phyloP scores from a whole-genome alignment of 2,329 filamentous ascomycete genomes.

The Diatrype stigma region DNA sequence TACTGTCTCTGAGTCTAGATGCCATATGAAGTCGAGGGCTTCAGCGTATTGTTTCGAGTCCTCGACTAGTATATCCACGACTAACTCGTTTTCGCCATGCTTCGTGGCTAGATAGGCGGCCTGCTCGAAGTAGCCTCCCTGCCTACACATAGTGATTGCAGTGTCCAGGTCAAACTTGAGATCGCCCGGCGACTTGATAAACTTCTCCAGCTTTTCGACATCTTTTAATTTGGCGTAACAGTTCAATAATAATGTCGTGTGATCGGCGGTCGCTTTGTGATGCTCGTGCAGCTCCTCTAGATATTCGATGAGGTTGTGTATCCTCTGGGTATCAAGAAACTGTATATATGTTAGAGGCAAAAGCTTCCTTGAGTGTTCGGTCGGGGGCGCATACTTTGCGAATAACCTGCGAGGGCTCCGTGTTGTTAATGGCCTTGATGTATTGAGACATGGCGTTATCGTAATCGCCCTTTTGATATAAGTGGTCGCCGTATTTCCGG shows the following conservation, averaged over 20 bases:
- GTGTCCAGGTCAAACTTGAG: slow-evolving; percentile 96
- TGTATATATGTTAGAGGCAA: slow-evolving; percentile 34
- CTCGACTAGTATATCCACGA: slow-evolving; percentile 93
- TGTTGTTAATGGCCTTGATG: slow-evolving; percentile 90
- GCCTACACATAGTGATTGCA: slow-evolving; percentile 93
- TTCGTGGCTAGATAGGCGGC: slow-evolving; percentile 93
- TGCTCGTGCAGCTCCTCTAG: slow-evolving; percentile 94
- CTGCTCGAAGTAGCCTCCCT: slow-evolving; percentile 95
- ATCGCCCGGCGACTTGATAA: slow-evolving; percentile 92
- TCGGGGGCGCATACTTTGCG: slow-evolving; percentile 66
- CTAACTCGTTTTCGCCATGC: slow-evolving; percentile 87
- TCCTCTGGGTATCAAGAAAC: slow-evolving; percentile 94
- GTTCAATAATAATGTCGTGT: slow-evolving; percentile 90
- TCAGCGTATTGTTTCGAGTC: slow-evolving; percentile 88
- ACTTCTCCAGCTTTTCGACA: slow-evolving; percentile 90
- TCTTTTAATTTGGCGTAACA: slow-evolving; percentile 98
- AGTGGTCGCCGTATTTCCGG: slow-evolving; percentile 85
- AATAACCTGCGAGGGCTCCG: slow-evolving; percentile 93
- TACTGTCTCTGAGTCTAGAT: slow-evolving; percentile 73
- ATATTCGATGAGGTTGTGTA: slow-evolving; percentile 96
- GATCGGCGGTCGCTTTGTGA: slow-evolving; percentile 86
- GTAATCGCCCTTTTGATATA: slow-evolving; percentile 93
- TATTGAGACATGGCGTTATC: slow-evolving; percentile 99
- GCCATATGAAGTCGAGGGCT: slow-evolving; percentile 87
- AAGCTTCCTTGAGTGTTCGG: neutral